Evolutionary conservation across 176 grass and related monocot species (phyloP).

Genomic region (Areca catechu): DNA sequence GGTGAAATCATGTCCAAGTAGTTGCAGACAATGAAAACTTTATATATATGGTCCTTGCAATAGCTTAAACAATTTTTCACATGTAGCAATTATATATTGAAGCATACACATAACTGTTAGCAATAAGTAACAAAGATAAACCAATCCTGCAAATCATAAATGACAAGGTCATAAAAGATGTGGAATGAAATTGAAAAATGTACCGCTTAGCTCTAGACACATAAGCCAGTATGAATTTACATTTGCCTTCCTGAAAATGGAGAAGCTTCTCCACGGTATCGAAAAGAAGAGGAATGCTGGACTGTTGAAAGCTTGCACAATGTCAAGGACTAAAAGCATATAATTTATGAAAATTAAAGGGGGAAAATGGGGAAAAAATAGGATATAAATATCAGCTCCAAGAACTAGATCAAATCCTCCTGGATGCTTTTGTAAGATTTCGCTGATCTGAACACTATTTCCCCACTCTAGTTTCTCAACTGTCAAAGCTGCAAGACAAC

Average conservation of each 20-base stretch:
- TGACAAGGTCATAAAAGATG: neutral
- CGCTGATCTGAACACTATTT: constrained; percentile 46
- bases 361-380: constrained; percentile 5
- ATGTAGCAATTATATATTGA: no score
- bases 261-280: constrained; percentile 72
- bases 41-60: no score
- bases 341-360: constrained; percentile 7
- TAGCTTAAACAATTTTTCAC: no score
- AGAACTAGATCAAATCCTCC: constrained; percentile 82
- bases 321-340: constrained; percentile 52
- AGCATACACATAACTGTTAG: constrained; percentile 1
- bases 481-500: constrained; percentile 41
- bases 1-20: no score
- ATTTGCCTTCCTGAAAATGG: constrained; percentile 31
- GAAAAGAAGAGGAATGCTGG: constrained; percentile 77
- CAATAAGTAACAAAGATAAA: no score
- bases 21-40: no score
- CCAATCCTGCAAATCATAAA: neutral
- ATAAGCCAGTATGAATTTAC: constrained; percentile 89
- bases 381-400: constrained; percentile 99
- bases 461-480: constrained; percentile 95
- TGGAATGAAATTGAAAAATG: constrained; percentile 20
- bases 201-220: constrained; percentile 89
- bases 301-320: constrained; percentile 87
- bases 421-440: constrained; percentile 58